Evolutionary conservation across 1,139 yeast genomes (phyloP), one percentile per base, ranked within the genome.

Genomic region (Hemisphaericaspora lyxosophila): DNA sequence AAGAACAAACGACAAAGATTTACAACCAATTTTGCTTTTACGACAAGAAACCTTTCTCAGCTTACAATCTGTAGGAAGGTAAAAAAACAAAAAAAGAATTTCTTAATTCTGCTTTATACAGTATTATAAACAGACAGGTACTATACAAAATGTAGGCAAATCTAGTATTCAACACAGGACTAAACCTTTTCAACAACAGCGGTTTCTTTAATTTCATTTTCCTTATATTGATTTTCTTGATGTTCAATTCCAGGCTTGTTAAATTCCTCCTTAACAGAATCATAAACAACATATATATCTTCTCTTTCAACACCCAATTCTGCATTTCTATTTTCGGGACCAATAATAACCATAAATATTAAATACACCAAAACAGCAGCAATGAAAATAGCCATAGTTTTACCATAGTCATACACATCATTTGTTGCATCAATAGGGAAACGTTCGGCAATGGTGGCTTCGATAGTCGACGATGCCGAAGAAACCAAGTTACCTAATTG

Each of bases 401-500:
- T 64, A 14, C 63, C 62, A 45, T 65, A 66, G 47, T 65, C 55
- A 42, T 53, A 58, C 27, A 51, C 45, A 11, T 43, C 43, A 23
- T 47, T 50, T 29, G 41, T 45, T 8, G n/a, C 16, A 15, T 26
- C 29, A 24, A 59, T 44, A 17, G 89, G 89, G 68, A 81, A 84
- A 38, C 70, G 58, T 46, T 76, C 82, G 40, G 90, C 92, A 51
- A 86, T 75, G 7, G 82, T 80, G 14, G 89, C 67, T 62, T 85
- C 94, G 48, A 86, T 86, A 8, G 95, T 86, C 2, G 92, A 80
- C 4, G 89, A 80, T 2, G 95, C 95, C 33, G 90, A 81, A 5
- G 90, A 81, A 13, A 85, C 86, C 53, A 86, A 73, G 62, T 85
- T 86, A 70, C 95, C 95, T 51, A 86, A 73, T 62, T 86, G 95